Percentiles rank a stretch among this genome's conserved stretches.
Conservation (phyloP, 176 grass and related monocot species). For the Musa beccarii region DNA sequence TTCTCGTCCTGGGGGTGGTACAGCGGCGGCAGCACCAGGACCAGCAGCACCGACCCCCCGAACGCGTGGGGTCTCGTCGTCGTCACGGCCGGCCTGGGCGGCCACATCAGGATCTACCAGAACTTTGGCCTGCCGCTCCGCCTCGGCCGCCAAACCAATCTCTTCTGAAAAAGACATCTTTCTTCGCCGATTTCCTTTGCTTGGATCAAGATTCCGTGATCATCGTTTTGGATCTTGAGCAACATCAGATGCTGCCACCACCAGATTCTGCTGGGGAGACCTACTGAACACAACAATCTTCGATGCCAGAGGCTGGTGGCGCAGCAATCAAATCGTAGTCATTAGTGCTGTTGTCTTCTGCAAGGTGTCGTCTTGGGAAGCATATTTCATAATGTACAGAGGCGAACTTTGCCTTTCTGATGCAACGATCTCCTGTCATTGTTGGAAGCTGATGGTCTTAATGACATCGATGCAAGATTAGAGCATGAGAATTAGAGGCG, state of each 20-base stretch:
- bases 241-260: background rate
- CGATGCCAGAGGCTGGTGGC: background rate
- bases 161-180: conserved; percentile 11
- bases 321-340: no score
- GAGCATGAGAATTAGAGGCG: no score
- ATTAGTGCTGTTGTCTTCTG: background rate
- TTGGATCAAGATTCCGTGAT: background rate
- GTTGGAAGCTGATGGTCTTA: no score
- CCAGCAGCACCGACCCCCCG: conserved; percentile 11
- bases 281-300: background rate
- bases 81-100: conserved; percentile 52
- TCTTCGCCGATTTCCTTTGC: background rate
- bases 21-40: conserved; percentile 9
- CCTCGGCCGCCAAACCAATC: conserved; percentile 25
- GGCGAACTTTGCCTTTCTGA: background rate
- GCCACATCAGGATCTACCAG: conserved; percentile 82
- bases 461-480: no score
- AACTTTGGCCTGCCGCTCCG: conserved; percentile 75
- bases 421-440: background rate
- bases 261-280: background rate
- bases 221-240: background rate
- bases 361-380: background rate
- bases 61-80: conserved; percentile 80
- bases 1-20: conserved; percentile 29
- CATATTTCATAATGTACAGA: background rate